phyloP scores from a whole-genome alignment of 225 moss, liverwort and hornwort genomes.

The Asterella californica region DNA sequence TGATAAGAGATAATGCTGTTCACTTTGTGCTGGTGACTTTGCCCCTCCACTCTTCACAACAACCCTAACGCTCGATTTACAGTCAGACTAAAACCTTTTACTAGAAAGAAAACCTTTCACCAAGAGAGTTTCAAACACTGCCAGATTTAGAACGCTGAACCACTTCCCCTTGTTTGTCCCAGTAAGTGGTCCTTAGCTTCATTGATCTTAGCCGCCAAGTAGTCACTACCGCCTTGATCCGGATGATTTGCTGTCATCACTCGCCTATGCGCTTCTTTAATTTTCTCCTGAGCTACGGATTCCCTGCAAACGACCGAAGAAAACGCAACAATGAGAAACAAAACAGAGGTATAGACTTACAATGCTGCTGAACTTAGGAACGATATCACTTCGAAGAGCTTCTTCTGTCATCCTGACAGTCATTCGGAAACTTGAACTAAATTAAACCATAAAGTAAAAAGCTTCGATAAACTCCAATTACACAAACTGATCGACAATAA shows the following conservation, averaged over 20 bases:
- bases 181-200: slow-evolving; percentile 90
- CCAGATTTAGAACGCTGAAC: slow-evolving; percentile 55
- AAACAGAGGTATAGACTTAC: background rate
- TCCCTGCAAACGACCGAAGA: slow-evolving; percentile 35
- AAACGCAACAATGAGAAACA: background rate
- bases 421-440: too few relatives aligned
- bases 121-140: background rate
- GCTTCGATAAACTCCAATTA: too few relatives aligned
- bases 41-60: background rate
- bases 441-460: too few relatives aligned
- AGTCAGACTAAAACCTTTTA: slow-evolving; percentile 1
- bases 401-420: background rate
- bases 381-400: background rate
- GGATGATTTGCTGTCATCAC: slow-evolving; percentile 97
- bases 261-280: slow-evolving; percentile 88
- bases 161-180: slow-evolving; percentile 79
- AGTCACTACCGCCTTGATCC: slow-evolving; percentile 86
- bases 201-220: slow-evolving; percentile 84
- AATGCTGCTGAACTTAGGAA: background rate
- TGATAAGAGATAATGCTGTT: background rate
- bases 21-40: background rate
- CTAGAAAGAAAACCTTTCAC: background rate
- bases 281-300: slow-evolving; percentile 83
- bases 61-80: slow-evolving; percentile 14
- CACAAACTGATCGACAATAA: too few relatives aligned